These are phyloP conservation scores for Geotrichum restrictum DNA, from an alignment of 1,139 yeast genomes.

Conservation along the genomic window DNA sequence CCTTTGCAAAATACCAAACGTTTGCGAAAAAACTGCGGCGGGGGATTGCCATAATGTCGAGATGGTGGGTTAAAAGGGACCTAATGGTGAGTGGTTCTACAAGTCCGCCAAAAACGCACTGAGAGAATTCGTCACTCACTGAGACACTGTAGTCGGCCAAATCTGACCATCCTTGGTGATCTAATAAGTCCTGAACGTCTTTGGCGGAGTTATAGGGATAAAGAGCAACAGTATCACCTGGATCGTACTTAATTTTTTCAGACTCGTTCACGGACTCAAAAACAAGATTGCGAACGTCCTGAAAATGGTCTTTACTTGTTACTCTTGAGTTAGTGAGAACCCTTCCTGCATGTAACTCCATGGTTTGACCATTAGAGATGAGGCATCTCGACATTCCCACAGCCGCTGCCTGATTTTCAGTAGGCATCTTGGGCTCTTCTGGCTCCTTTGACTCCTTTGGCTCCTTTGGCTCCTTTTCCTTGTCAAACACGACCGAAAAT, in stretches of 20 bases:
- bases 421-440: too few species aligned
- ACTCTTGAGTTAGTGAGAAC: constrained; percentile 53
- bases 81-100: constrained; percentile 61
- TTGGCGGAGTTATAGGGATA: constrained; percentile 67
- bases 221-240: constrained; percentile 79
- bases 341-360: constrained; percentile 39
- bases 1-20: constrained; percentile 66
- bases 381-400: constrained; percentile 34
- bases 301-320: constrained; percentile 72
- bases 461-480: too few species aligned
- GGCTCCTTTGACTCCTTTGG: too few species aligned
- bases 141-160: constrained; percentile 54
- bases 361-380: constrained; percentile 24
- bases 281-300: constrained; percentile 72
- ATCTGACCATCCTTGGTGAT: constrained; percentile 69
- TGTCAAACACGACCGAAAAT: constrained; percentile 27
- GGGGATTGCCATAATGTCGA: constrained; percentile 81
- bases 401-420: too few species aligned
- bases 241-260: constrained; percentile 36
- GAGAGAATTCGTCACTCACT: constrained; percentile 35
- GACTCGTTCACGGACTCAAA: constrained; percentile 38
- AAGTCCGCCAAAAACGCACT: constrained; percentile 51
- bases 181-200: constrained; percentile 62
- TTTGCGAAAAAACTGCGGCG: constrained; percentile 67
- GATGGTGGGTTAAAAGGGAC: constrained; percentile 67